Percentiles rank a stretch among this genome's conserved stretches.
Conservation (phyloP, 1,139 yeast species). For the Geotrichum fermentans region DNA sequence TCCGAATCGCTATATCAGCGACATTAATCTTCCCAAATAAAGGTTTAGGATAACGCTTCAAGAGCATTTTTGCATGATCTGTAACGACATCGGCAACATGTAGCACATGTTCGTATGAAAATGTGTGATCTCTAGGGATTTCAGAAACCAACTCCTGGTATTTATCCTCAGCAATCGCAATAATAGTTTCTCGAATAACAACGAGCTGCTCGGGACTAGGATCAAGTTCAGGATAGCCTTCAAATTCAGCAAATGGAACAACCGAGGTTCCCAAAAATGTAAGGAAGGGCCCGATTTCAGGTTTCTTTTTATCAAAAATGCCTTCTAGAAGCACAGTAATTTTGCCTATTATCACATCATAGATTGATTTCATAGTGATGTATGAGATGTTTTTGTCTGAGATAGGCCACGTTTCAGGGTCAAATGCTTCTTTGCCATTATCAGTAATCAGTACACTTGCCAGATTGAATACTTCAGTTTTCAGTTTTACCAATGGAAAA, state of each 20-base stretch:
- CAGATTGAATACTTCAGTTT: constrained; percentile 38
- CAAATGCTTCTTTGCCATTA: constrained; percentile 38
- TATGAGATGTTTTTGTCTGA: constrained; percentile 53
- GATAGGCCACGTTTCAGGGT: constrained; percentile 46
- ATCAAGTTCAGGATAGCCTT: constrained; percentile 39
- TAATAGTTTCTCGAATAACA: constrained; percentile 46
- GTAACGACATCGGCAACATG: constrained; percentile 56
- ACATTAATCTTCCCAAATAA: constrained; percentile 56
- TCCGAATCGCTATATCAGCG: constrained; percentile 51
- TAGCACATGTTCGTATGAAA: constrained; percentile 54
- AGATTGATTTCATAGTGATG: constrained; percentile 46
- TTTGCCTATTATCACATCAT: constrained; percentile 46
- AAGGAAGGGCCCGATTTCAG: constrained; percentile 57
- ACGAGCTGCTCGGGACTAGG: constrained; percentile 50
- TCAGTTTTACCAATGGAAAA: constrained; percentile 59
- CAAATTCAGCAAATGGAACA: constrained; percentile 47
- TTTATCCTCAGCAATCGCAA: constrained; percentile 52
- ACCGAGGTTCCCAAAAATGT: constrained; percentile 50
- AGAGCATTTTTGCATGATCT: constrained; percentile 48
- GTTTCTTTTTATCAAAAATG: constrained; percentile 51
- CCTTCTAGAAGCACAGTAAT: constrained; percentile 45
- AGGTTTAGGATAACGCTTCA: constrained; percentile 58
- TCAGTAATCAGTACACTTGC: constrained; percentile 43
- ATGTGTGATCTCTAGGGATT: constrained; percentile 62
- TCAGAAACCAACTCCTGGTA: constrained; percentile 54